Base-by-base conservation (phyloP, 352 stramenopile genomes). In the Plasmopara viticola region DNA sequence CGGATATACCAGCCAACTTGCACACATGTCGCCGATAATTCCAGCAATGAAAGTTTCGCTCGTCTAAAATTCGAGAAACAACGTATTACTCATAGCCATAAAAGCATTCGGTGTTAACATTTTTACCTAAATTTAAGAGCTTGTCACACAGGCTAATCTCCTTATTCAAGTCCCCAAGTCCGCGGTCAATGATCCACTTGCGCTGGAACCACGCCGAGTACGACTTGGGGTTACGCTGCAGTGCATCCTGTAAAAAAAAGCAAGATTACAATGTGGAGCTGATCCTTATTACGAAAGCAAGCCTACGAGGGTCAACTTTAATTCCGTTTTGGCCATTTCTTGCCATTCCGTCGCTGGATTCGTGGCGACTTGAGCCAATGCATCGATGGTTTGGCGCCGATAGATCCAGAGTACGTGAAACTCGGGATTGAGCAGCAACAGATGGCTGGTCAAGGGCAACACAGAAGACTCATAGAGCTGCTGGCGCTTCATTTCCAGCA, bases 41-140 rank as follows among this genome's bases (percentile, higher is more conserved):
- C 95, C 96, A 99, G 68, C 96, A 99, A 67, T 99, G 97, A 64
- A 99, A 99, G 60, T 99, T 99, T 31, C 96, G 82, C 53, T 99
- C 95, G 70, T 99, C 97, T 49, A 42, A 37, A 92, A 86, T 47
- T 9, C 6, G 7, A 4, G 4, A 30, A 72, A 56, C 12, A 25
- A 25, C 20, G 20, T 25, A 3, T 25, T 25, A 3, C 1, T 25
- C 20, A 25, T 25, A 25, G 20, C 20, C 20, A 25, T 25, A 1
- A 25, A n/a, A 25, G 20, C 20, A 1, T 25, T 25, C 20, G 20
- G 20, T 25, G 1, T 25, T 25, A 25, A 25, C 20, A 3, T 68
- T 83, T 86, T 41, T 15, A 62, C 86, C 81, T 58, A 97, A 80
- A 47, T 90, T 62, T 38, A 88, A 61, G 8, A 88, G 64, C 51